Base-by-base conservation (phyloP, 768 basidiomycete species). In the Phallus indusiatus region DNA sequence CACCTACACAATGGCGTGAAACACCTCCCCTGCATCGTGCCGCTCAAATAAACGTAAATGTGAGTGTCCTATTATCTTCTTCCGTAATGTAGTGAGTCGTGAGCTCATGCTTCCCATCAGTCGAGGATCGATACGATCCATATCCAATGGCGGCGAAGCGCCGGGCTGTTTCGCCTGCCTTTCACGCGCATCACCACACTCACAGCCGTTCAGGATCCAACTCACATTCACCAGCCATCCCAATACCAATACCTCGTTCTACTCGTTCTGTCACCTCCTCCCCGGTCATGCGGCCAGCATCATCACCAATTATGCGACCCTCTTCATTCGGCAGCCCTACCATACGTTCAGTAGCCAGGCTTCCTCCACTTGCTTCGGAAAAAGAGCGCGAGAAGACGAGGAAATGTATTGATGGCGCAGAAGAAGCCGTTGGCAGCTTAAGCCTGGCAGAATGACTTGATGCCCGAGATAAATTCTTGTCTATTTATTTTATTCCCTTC, bases 91-190 rank as follows among this genome's bases (percentile, higher is more conserved):
- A 33, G 62, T 48, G 61, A 49, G 24, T 53, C 20, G 35, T 55
- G n/a, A 65, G 46, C 42, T 58, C 59, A 33, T 54, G 1, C n/a
- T 22, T 57, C n/a, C n/a, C 48, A 53, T 9, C 64, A 89, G 88
- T 88, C 63, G 89, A 90, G 58, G 89, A 91, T 68, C 83, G 89
- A 10, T 91, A 86, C n/a, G n/a, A n/a, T 68, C 89, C 89, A 53
- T 91, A 91, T 71, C 84, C 86, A 34, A n/a, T 79, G 49, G 76
- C 84, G 17, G 81, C 84, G 18, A 91, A 91, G 71, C 82, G 89
- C 47, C 83, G 89, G 46, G 89, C 89, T 11, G 88, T 90, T 21
- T 91, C 89, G 12, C 89, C 89, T 7, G 90, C 88, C 5, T 69
- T 90, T 60, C 67, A 74, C 42, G 74, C 76, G 9, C 56, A 57